Conservation (phyloP, 805 yeast genomes). For the Candida anglica region DNA sequence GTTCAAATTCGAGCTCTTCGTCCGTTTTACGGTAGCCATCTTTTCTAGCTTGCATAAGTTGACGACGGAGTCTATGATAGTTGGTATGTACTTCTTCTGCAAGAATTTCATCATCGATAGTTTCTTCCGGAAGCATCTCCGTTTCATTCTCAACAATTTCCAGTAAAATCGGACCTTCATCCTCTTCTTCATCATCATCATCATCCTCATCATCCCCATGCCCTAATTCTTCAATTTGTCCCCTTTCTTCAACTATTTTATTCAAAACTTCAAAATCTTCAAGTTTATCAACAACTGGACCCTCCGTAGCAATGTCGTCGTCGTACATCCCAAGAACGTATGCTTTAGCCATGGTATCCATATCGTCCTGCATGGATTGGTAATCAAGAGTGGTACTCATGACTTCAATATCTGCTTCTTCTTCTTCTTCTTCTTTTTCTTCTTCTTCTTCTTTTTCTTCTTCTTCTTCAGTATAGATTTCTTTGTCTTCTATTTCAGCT, state of each 20-base stretch:
- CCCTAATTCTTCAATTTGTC: constrained; percentile 7
- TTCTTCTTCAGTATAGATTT: constrained; percentile 2
- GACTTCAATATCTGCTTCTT: constrained; percentile 6
- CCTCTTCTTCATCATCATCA: constrained; percentile 33
- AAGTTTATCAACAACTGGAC: constrained; percentile 50
- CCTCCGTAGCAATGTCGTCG: constrained; percentile 54
- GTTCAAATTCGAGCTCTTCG: constrained; percentile 58
- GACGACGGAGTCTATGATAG: constrained; percentile 50
- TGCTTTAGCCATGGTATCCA: constrained; percentile 59
- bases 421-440: constrained; percentile 2
- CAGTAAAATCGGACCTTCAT: constrained; percentile 33
- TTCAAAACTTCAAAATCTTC: constrained; percentile 54
- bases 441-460: background rate
- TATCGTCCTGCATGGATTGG: constrained; percentile 36
- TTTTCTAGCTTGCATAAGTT: constrained; percentile 42
- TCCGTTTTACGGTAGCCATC: constrained; percentile 42
- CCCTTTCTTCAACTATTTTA: constrained; percentile 36
- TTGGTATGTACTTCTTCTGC: constrained; percentile 48
- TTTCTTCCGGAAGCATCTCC: constrained; percentile 15
- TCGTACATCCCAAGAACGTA: constrained; percentile 58
- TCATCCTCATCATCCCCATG: constrained; percentile 16
- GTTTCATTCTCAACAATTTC: constrained; percentile 40
- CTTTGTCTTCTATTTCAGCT: constrained; percentile 9
- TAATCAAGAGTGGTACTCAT: constrained; percentile 37
- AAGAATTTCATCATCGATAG: constrained; percentile 12